Base-by-base conservation (phyloP, 352 stramenopile genomes). In the Phytophthora pistaciae region DNA sequence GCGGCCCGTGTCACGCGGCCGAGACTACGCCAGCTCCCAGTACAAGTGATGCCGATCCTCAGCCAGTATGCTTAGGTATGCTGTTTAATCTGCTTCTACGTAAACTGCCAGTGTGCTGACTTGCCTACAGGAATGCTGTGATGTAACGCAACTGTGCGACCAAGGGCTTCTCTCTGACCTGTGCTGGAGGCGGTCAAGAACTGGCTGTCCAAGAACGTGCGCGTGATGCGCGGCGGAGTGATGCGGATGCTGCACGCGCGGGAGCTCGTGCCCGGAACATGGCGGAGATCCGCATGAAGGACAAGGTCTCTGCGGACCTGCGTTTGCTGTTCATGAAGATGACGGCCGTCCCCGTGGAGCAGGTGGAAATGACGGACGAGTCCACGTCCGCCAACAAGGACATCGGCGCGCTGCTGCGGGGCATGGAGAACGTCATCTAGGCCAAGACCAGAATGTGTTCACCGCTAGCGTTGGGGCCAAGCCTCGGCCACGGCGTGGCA, bases 211-310 rank as follows among this genome's bases (percentile, higher is more conserved):
- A 91, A 97, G 64, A 93, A 96, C 50, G 91, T 90, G 38, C 94
- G 93, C 52, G 91, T 96, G 29, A 75, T 98, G 64, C 85, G 94
- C 25, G 86, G 97, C 61, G 92, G 93, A 23, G 78, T 92, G 68
- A 93, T 94, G 87, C 44, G 84, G 18, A 97, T 87, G 18, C 62
- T 99, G 25, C 80, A 90, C 42, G 90, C 97, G 3, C 79, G 84
- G 20, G 88, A 98, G 61, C 81, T 99, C 16, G 98, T 99, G 61
- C 98, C 98, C 0, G 98, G 98, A 98, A 99, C 81, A 85, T 99
- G 50, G 93, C 99, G 40, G 87, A 98, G 71, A 85, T 99, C 29
- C 86, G 91, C 20, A 97, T 99, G 6, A 98, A 98, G 11, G 98
- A 99, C 79, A 99, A 98, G 72, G 92, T 99, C 48, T 97, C 98